Evolutionary conservation across 2,329 filamentous ascomycete species (phyloP).

Genomic region (Diaporthe batatas): DNA sequence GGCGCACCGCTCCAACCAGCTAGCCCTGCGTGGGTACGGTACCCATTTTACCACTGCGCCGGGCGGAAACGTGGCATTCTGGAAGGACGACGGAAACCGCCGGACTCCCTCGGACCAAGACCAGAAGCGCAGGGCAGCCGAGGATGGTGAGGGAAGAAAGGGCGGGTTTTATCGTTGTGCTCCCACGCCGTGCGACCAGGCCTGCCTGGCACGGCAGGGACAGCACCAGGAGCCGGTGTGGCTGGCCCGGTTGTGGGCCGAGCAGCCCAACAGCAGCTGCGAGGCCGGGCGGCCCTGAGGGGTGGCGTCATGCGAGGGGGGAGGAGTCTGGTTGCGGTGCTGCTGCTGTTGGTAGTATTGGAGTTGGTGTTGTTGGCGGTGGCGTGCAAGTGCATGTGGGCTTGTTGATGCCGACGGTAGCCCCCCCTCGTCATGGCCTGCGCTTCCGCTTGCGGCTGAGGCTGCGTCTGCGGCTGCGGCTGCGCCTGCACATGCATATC

Average conservation of each 20-base stretch:
- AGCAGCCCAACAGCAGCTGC: neutral
- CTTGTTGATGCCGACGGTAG: neutral
- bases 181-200: neutral
- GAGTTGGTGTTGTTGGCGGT: neutral
- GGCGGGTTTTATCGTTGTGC: constrained; percentile 6
- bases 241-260: neutral
- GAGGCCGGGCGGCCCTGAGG: constrained; percentile 7
- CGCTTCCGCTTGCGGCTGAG: neutral
- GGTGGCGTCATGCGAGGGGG: too few species aligned
- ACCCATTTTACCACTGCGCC: constrained; percentile 38
- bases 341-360: neutral
- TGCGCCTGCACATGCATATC: neutral
- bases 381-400: too few species aligned
- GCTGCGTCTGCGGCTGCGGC: neutral
- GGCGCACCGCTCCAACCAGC: constrained; percentile 5
- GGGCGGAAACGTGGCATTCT: constrained; percentile 16
- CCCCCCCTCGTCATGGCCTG: neutral
- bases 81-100: too few species aligned
- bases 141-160: neutral
- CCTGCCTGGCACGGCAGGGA: constrained; percentile 10
- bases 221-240: constrained; percentile 7
- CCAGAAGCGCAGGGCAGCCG: too few species aligned
- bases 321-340: too few species aligned
- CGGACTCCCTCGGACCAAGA: too few species aligned
- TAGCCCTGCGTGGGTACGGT: constrained; percentile 33